Conservation (phyloP, 306 rosid genomes). For the Astragalus glycyphyllos region DNA sequence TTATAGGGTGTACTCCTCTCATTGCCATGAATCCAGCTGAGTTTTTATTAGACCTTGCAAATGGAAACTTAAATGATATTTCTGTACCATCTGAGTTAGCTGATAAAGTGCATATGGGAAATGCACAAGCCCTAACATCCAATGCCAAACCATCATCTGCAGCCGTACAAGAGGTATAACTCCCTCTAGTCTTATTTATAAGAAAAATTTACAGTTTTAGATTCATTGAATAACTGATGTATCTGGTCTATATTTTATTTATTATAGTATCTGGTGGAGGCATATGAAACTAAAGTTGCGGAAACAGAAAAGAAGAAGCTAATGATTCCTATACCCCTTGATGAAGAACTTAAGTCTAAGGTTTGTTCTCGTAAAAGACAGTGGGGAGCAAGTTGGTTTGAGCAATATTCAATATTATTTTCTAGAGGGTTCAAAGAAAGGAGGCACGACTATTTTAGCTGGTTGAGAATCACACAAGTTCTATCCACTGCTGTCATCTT, state of each 20-base stretch:
- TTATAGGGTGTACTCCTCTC: conserved; percentile 86
- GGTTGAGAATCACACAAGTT: conserved; percentile 96
- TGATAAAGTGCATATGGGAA: conserved; percentile 75
- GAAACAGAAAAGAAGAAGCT: conserved; percentile 79
- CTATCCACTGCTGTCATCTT: conserved; percentile 83
- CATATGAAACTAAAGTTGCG: conserved; percentile 78
- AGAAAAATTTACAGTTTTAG: no score
- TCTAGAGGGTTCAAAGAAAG: conserved; percentile 86
- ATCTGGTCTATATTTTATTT: background rate
- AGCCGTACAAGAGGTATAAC: conserved; percentile 75
- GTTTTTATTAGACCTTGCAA: conserved; percentile 92
- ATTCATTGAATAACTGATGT: no score
- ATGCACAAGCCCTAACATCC: conserved; percentile 57
- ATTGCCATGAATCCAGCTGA: conserved; percentile 98
- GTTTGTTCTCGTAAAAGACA: conserved; percentile 54
- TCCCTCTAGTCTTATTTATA: no score
- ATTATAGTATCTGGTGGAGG: conserved; percentile 88
- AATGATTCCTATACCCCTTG: conserved; percentile 65
- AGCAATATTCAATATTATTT: conserved; percentile 74
- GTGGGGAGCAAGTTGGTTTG: conserved; percentile 91
- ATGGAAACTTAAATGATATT: conserved; percentile 83
- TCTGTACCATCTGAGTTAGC: conserved; percentile 90
- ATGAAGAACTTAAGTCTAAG: conserved; percentile 70
- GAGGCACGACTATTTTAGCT: conserved; percentile 91
- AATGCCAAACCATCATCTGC: conserved; percentile 79